Conservation (phyloP, 1,284 basidiomycete species). For the Trichosporon sp. region DNA sequence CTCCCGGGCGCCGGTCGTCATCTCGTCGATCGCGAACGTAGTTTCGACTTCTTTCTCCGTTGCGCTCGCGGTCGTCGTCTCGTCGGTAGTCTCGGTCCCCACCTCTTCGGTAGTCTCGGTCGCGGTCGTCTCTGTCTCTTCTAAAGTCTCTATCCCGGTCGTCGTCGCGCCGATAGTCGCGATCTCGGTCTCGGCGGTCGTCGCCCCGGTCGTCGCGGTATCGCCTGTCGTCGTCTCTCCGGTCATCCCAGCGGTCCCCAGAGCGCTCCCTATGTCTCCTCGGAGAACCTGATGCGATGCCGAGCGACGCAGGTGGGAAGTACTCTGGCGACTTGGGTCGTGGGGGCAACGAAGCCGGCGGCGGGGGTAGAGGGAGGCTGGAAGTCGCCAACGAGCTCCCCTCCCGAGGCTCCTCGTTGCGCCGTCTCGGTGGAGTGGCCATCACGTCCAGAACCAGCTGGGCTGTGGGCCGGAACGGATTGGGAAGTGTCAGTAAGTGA, state of each 20-base stretch:
- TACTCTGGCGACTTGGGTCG: neutral
- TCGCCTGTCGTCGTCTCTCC: neutral
- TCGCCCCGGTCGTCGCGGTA: neutral
- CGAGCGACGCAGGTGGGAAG: neutral
- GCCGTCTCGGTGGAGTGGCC: neutral
- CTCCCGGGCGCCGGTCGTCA: neutral
- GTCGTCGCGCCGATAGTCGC: neutral
- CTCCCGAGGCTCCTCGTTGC: neutral
- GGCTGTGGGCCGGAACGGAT: too few relatives aligned
- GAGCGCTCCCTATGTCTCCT: neutral
- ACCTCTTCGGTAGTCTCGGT: neutral
- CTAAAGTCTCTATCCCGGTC: neutral
- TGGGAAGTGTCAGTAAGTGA: too few relatives aligned
- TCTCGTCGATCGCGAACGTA: neutral
- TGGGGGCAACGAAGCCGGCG: neutral
- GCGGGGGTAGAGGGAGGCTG: neutral
- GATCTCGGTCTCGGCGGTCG: neutral
- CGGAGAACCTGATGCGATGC: neutral
- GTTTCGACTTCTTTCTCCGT: neutral
- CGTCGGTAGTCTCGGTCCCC: neutral
- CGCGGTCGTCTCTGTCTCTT: neutral
- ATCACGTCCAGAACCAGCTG: too few relatives aligned
- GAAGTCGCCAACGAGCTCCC: neutral
- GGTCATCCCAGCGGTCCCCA: neutral
- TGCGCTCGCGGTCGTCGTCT: neutral